phyloP scores from a whole-genome alignment of 2,329 filamentous ascomycete genomes.

The Graphilbum fragrans region DNA sequence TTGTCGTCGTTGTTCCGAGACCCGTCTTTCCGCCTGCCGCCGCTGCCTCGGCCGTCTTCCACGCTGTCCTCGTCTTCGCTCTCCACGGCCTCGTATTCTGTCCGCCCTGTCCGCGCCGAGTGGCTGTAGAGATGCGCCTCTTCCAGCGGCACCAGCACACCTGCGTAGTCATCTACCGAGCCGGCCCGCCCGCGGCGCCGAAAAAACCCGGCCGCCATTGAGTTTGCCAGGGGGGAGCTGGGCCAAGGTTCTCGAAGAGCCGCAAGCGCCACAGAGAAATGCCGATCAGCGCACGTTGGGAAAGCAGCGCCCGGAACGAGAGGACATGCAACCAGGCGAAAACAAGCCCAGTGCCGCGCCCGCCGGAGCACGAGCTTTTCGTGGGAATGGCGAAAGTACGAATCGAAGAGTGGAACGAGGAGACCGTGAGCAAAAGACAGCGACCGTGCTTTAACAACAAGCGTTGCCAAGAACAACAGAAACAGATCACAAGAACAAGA shows the following conservation, averaged over 20 bases:
- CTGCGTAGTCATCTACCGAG: conserved; percentile 36
- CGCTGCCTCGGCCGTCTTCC: conserved; percentile 15
- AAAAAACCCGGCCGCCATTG: neutral
- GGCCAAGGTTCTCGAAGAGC: neutral
- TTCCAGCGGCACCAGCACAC: conserved; percentile 39
- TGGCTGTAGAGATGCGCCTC: conserved; percentile 45
- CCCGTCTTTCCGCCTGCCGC: conserved; percentile 17
- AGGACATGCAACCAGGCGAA: no score
- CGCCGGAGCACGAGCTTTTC: no score
- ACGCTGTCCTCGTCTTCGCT: conserved; percentile 15
- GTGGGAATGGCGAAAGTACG: no score
- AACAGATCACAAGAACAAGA: no score
- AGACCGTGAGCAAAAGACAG: no score
- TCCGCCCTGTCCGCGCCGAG: conserved; percentile 31
- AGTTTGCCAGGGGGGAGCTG: no score
- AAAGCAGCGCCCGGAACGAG: neutral
- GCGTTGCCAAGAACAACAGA: no score
- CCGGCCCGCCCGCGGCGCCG: conserved; percentile 18
- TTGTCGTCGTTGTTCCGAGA: conserved; percentile 12
- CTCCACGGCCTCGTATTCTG: conserved; percentile 28
- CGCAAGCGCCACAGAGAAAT: no score
- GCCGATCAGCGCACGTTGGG: no score
- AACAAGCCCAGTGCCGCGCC: no score
- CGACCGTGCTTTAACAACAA: no score
- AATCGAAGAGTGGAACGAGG: no score